Conservation (phyloP, 352 stramenopile species). For the Globisporangium barbulae region DNA sequence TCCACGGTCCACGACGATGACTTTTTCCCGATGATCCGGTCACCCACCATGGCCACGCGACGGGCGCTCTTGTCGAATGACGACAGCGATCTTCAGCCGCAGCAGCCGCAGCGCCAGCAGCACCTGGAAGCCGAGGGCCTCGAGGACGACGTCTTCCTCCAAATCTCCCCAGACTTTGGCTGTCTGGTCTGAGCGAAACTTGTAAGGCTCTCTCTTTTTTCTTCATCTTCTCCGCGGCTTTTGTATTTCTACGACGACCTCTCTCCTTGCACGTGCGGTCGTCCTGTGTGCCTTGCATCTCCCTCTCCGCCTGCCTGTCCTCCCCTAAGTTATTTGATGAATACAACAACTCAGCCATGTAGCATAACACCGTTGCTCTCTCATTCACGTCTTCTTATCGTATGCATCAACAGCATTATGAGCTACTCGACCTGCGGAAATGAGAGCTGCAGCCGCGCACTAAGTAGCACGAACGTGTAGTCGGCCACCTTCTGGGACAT, state of each 20-base stretch:
- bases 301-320: background rate
- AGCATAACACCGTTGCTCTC: constrained; percentile 10
- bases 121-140: constrained; percentile 27
- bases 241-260: constrained; percentile 13
- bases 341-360: constrained; percentile 6
- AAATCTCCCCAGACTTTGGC: constrained; percentile 83
- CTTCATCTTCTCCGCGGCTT: background rate
- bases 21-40: constrained; percentile 47
- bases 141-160: constrained; percentile 80
- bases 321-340: constrained; percentile 12
- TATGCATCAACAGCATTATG: background rate
- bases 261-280: background rate
- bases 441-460: constrained; percentile 29
- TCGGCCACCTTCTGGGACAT: constrained; percentile 76
- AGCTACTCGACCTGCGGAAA: constrained; percentile 2
- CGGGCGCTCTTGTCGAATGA: background rate
- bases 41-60: constrained; percentile 44
- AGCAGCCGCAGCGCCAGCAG: constrained; percentile 14
- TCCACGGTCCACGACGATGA: constrained; percentile 29
- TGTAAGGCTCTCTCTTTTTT: background rate
- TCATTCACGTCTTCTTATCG: background rate
- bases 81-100: constrained; percentile 2
- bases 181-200: constrained; percentile 54
- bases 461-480: constrained; percentile 50
- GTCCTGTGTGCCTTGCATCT: background rate